These are phyloP conservation scores for Trifolium fragiferum DNA, from an alignment of 306 rosid genomes.

Conservation along the genomic window DNA sequence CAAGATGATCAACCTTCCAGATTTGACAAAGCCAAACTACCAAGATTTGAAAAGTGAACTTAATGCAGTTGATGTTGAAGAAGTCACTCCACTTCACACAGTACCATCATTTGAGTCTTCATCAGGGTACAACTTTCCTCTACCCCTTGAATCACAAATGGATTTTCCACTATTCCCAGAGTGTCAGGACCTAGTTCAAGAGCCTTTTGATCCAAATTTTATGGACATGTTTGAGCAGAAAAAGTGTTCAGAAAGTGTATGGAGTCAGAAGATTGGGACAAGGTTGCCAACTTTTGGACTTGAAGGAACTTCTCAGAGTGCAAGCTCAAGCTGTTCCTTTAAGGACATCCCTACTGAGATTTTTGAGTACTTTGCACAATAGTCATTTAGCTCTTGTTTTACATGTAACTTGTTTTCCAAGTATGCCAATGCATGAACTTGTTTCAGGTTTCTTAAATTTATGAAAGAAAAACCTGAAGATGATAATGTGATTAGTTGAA, in stretches of 20 bases:
- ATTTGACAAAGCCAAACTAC: conserved; percentile 47
- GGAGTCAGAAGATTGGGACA: conserved; percentile 40
- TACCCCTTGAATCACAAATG: conserved; percentile 44
- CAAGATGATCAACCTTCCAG: conserved; percentile 45
- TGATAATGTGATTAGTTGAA: background rate
- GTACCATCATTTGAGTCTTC: conserved; percentile 50
- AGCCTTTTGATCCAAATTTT: conserved; percentile 34
- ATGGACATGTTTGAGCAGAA: conserved; percentile 41
- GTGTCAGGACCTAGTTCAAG: conserved; percentile 36
- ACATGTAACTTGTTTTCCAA: conserved; percentile 6
- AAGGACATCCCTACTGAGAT: conserved; percentile 57
- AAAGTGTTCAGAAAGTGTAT: conserved; percentile 31
- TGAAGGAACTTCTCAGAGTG: conserved; percentile 39
- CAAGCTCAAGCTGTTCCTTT: conserved; percentile 42
- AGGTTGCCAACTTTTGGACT: conserved; percentile 40
- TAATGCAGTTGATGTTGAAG: conserved; percentile 38
- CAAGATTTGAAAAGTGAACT: conserved; percentile 35
- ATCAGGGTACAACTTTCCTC: conserved; percentile 42
- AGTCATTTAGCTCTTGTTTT: conserved; percentile 29
- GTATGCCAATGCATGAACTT: conserved; percentile 17
- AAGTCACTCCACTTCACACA: conserved; percentile 43
- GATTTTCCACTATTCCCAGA: conserved; percentile 47
- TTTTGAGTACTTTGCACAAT: conserved; percentile 50
- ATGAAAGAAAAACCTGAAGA: conserved; percentile 13
- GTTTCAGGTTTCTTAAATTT: conserved; percentile 22